These are phyloP conservation scores for Excoecaria cochinchinensis DNA, from an alignment of 345 rosid genomes.

Conservation along the genomic window DNA sequence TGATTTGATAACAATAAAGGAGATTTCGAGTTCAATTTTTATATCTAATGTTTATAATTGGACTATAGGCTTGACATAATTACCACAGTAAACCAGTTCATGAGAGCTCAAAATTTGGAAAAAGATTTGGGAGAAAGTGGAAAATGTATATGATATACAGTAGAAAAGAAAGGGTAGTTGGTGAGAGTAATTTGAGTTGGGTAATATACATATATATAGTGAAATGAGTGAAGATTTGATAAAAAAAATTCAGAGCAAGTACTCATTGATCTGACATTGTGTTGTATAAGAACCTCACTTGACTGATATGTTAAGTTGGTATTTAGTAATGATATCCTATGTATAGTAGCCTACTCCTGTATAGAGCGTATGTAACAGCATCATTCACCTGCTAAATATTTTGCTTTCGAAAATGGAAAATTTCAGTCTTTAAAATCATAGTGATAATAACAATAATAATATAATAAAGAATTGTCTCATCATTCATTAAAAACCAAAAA, in stretches of 20 bases:
- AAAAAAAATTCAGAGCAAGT: background rate
- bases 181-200: no score
- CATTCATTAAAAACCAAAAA: background rate
- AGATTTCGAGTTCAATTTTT: no score
- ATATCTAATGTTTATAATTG: no score
- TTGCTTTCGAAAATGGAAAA: slow-evolving; percentile 1
- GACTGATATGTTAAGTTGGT: background rate
- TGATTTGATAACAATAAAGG: no score
- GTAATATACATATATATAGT: no score
- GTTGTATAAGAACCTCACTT: background rate
- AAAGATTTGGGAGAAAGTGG: no score
- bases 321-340: slow-evolving; percentile 9
- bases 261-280: background rate
- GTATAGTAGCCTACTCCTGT: background rate
- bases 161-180: no score
- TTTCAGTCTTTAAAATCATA: background rate
- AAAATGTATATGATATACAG: no score
- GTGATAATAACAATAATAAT: background rate
- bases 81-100: no score
- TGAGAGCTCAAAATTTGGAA: no score
- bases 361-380: background rate
- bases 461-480: slow-evolving; percentile 6
- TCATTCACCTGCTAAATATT: slow-evolving; percentile 3
- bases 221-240: no score
- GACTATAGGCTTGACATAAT: no score